Conservation (phyloP, 257 asterid species). For the Agastache rugosa region DNA sequence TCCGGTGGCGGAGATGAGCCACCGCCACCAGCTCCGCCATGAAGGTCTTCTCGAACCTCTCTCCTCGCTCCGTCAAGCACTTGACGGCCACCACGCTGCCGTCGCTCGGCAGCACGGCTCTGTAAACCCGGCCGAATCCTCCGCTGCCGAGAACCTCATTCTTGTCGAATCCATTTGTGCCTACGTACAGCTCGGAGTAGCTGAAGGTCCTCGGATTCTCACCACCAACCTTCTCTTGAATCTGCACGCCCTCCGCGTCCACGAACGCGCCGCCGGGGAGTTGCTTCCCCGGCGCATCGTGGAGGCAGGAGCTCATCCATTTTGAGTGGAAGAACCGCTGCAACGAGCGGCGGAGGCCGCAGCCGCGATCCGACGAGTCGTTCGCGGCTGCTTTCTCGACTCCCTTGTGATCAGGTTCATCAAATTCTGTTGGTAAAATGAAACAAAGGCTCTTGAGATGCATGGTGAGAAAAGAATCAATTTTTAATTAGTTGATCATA, state of each 20-base stretch:
- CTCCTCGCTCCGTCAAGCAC: conserved; percentile 82
- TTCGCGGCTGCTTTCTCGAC: not conserved
- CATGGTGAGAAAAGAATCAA: conserved; percentile 46
- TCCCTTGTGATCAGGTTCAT: conserved; percentile 38
- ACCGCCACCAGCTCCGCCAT: conserved; percentile 89
- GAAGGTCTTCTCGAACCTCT: conserved; percentile 81
- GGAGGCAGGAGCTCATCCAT: conserved; percentile 52
- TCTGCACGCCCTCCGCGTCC: conserved; percentile 80
- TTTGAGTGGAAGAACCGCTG: conserved; percentile 48
- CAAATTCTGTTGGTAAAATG: conserved; percentile 61
- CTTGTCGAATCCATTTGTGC: conserved; percentile 69
- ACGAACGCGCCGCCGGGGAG: conserved; percentile 51
- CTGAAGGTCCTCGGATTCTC: conserved; percentile 81
- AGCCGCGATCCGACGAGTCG: conserved; percentile 34
- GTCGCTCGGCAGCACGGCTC: conserved; percentile 86
- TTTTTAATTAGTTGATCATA: not conserved
- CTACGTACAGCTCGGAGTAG: conserved; percentile 88
- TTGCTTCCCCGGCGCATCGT: conserved; percentile 22
- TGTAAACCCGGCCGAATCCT: conserved; percentile 82
- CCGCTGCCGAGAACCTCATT: conserved; percentile 78
- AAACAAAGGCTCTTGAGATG: conserved; percentile 67
- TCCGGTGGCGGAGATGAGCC: conserved; percentile 98
- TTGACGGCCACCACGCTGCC: conserved; percentile 86
- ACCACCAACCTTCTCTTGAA: conserved; percentile 48
- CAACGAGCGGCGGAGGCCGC: conserved; percentile 47